Percentiles rank a stretch among this genome's conserved stretches.
Evolutionary conservation across 257 asterid species (phyloP).

Genomic region (Parsonsia alboflavescens): DNA sequence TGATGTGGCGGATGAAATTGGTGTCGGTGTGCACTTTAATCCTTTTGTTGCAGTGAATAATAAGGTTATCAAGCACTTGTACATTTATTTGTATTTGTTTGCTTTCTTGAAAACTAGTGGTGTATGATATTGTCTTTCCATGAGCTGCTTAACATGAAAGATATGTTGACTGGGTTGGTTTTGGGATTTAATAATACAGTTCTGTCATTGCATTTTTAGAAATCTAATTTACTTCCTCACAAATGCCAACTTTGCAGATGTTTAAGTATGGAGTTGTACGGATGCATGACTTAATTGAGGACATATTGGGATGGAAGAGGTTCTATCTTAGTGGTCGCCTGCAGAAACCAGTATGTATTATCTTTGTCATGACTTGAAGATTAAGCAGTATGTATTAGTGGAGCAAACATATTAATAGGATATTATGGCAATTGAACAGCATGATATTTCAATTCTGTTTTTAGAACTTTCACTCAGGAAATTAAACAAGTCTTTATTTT

Average conservation of each 20-base stretch:
- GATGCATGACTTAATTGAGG: slow-evolving; percentile 64
- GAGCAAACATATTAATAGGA: no score
- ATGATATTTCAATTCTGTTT: neutral
- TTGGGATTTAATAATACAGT: neutral
- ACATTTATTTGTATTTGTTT: neutral
- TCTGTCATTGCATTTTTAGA: neutral
- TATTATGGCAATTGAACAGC: no score
- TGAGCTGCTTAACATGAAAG: neutral
- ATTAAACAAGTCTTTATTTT: neutral
- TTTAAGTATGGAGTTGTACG: slow-evolving; percentile 68
- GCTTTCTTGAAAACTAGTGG: neutral
- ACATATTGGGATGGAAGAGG: slow-evolving; percentile 61
- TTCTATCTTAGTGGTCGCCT: slow-evolving; percentile 84
- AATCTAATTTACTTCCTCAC: neutral
- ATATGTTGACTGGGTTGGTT: neutral
- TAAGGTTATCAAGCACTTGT: slow-evolving; percentile 32
- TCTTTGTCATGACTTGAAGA: no score
- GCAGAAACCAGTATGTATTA: slow-evolving; percentile 71
- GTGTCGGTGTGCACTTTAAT: slow-evolving; percentile 83
- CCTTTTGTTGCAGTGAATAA: slow-evolving; percentile 61
- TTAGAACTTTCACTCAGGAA: neutral
- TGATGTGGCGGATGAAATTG: slow-evolving; percentile 59
- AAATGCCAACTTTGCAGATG: neutral
- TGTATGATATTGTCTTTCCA: neutral
- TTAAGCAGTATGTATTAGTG: neutral